phyloP scores from a whole-genome alignment of 2,329 filamentous ascomycete species.

The Cladosporium sp. region DNA sequence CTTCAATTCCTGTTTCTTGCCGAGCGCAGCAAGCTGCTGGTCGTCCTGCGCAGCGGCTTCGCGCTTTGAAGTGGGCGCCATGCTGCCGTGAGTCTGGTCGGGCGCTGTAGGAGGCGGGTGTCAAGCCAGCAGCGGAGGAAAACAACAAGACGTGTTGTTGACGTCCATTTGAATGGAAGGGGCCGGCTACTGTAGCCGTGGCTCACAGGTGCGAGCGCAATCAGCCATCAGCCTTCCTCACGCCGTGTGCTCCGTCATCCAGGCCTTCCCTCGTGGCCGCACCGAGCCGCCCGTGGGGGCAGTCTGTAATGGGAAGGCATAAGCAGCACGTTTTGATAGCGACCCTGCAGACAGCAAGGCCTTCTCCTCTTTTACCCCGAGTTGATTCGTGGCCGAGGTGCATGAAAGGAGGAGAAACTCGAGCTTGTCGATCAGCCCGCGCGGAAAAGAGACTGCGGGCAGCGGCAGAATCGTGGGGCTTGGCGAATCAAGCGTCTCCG shows the following conservation, averaged over 20 bases:
- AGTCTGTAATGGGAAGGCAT: neutral
- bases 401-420: slow-evolving; percentile 3
- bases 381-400: neutral
- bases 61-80: neutral
- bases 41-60: slow-evolving; percentile 35
- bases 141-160: too few relatives aligned
- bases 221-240: neutral
- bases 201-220: slow-evolving; percentile 3
- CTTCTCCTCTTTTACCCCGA: neutral
- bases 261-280: slow-evolving; percentile 2
- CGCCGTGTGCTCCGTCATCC: slow-evolving; percentile 4
- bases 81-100: neutral
- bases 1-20: slow-evolving; percentile 51
- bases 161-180: too few relatives aligned
- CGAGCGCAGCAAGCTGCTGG: slow-evolving; percentile 48
- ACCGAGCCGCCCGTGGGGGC: slow-evolving; percentile 6
- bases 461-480: slow-evolving; percentile 5
- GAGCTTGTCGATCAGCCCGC: neutral
- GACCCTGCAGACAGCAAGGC: slow-evolving; percentile 2
- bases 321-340: neutral
- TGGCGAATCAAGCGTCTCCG: neutral
- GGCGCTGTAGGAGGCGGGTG: neutral
- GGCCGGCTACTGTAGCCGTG: too few relatives aligned
- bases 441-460: slow-evolving; percentile 4
- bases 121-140: neutral